Evolutionary conservation across 1,284 basidiomycete genomes (phyloP), one percentile per base, ranked within the genome.

Genomic region (Tilletia indica): DNA sequence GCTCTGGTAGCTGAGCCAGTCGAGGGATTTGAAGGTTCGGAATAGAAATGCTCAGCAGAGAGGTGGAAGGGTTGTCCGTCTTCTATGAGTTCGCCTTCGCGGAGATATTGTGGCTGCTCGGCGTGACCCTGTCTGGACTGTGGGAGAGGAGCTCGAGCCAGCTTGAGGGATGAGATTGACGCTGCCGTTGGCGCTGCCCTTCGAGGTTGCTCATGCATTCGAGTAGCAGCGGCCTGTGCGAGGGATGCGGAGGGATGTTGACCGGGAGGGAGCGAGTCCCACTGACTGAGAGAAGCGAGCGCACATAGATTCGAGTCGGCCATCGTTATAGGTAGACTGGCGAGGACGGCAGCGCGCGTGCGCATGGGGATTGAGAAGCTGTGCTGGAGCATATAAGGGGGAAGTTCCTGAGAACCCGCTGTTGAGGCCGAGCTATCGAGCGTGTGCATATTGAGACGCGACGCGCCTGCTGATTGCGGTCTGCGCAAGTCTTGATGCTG

Each of bases 321-420:
- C 9, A 38, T 64, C 31, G 61, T 16, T 5, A 21, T 36, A 4
- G 61, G 61, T 34, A 64, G 36, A 19, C 19, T 6, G 14, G 61
- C 61, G 61, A 64, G 61, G 34, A 64, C 61, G 14, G 61, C 61
- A 11, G 61, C 61, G 61, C 61, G 61, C 2, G 61, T 64, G 34
- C 61, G 31, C 61, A 64, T 64, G 12, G 61, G 36, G 8, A 64
- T 42, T 16, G 61, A 39, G 34, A 64, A 4, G 58, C 19, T 31
- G 25, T 63, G 58, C 58, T 21, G 42, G 42, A 14, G 6, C 42
- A 45, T 45, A 14, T 45, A 45, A 14, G 9, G 42, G 9, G 42
- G 42, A 14, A 45, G 42, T 8, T 45, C 42, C 9, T 14, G 9
- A 1, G 42, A 8, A 8, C 14, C 14, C 42, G 42, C 6, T 45